Percentiles rank a stretch among this genome's conserved stretches.
Evolutionary conservation across 2,329 filamentous ascomycete species (phyloP).

Genomic region (Trichoderma afroharzianum): DNA sequence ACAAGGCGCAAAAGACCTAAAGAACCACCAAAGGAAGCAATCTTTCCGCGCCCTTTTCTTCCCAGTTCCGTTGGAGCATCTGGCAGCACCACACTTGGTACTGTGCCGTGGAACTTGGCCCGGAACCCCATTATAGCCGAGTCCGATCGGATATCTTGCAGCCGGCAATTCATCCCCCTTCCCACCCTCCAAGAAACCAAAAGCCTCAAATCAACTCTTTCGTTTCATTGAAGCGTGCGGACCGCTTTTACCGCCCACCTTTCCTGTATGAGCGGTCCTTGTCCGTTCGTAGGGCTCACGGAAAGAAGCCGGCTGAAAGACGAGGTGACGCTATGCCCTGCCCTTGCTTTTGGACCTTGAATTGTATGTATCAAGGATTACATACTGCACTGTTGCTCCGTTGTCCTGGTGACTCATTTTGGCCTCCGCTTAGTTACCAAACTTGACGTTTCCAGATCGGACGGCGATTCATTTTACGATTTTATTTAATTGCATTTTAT

Average conservation of each 20-base stretch:
- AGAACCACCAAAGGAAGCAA: neutral
- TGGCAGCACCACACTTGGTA: neutral
- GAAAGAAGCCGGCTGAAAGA: neutral
- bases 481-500: neutral
- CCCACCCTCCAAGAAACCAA: neutral
- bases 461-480: neutral
- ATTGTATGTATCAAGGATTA: neutral
- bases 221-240: neutral
- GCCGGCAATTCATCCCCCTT: neutral
- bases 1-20: neutral
- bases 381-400: neutral
- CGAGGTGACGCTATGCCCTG: neutral
- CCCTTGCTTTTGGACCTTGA: neutral
- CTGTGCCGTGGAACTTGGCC: neutral
- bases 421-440: neutral
- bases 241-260: neutral
- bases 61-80: neutral
- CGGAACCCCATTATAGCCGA: neutral
- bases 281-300: neutral
- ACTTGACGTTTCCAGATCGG: neutral
- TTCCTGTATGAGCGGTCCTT: neutral
- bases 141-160: constrained; percentile 10
- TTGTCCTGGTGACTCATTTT: neutral
- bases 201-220: neutral
- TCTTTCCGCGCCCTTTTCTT: neutral